Conservation (phyloP, 495 filamentous ascomycete species). For the Hyaloscypha bicolor region DNA sequence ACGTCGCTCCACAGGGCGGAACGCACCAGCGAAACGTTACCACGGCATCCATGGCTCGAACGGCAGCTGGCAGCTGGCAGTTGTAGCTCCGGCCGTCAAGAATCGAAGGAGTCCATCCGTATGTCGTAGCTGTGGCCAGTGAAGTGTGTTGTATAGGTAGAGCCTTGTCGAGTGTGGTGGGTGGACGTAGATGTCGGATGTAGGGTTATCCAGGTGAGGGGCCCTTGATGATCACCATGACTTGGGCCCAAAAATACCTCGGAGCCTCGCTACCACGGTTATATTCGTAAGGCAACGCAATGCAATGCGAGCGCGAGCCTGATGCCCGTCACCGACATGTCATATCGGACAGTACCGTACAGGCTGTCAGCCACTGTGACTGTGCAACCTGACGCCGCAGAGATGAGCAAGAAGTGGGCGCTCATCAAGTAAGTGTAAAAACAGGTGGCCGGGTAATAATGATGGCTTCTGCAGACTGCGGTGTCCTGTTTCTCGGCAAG, state of each 20-base stretch:
- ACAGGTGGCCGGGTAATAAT: too few species aligned
- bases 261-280: background rate
- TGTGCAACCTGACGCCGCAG: too few species aligned
- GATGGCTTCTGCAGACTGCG: too few species aligned
- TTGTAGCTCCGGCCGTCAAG: too few species aligned
- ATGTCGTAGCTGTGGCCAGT: background rate
- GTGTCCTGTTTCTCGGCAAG: too few species aligned
- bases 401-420: too few species aligned
- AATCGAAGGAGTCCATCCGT: background rate
- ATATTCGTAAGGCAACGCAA: background rate
- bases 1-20: background rate
- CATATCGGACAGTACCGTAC: too few species aligned
- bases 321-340: too few species aligned
- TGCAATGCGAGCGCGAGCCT: too few species aligned
- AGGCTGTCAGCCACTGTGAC: too few species aligned
- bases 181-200: background rate
- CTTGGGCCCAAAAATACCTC: background rate
- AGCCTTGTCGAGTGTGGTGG: background rate
- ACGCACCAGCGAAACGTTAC: conserved; percentile 10
- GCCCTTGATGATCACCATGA: background rate
- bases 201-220: too few species aligned
- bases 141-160: background rate
- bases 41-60: background rate
- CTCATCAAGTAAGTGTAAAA: too few species aligned
- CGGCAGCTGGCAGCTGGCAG: background rate